Base-by-base conservation (phyloP, 768 basidiomycete species). In the Rhizopogon vesiculosus region DNA sequence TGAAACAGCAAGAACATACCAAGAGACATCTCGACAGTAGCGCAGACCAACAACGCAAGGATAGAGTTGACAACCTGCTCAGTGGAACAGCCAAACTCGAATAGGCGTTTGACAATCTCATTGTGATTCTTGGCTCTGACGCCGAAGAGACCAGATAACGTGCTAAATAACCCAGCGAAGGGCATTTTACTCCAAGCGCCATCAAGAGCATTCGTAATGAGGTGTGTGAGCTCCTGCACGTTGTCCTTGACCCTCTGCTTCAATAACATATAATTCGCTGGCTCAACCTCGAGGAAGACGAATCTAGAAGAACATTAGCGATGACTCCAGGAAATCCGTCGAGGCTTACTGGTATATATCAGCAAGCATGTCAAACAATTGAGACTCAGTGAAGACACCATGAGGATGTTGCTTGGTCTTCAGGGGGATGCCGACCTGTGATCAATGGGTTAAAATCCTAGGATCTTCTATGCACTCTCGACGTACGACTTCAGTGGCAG, bases 281-380 rank as follows among this genome's bases (percentile, higher is more conserved):
- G 64, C 51, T 88, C 87, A 19, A 83, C 72, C 51, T 91, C 83
- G 35, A 91, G 77, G 82, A 92, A 93, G 56, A 93, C 72, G 65
- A 80, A 91, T 42, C 89, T 91, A 4, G 2, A 31, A 18, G n/a
- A 12, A 29, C 13, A 18, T 15, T 9, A 45, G 19, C 28, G 25
- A 22, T 49, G 15, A 25, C 13, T 5, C 8, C 5, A 10, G 16
- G 22, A 25, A 15, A 3, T 4, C 9, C 8, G 7, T 33, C 12
- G 15, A 39, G 38, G 16, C 69, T 61, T 28, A 89, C 84, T 81
- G 71, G 68, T 91, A 92, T 50, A 92, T 86, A 19, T 88, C 84
- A 29, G 79, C 75, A 8, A 91, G 77, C 40, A 85, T 83, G 16
- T 76, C 69, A 59, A 80, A 88, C 44, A 93, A 71, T 61, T 89